A percentile compares a stretch with the other conserved stretches of the same genome.
Evolutionary conservation across 176 grass and related monocot genomes (phyloP).

Genomic region (Triticum timopheevii): DNA sequence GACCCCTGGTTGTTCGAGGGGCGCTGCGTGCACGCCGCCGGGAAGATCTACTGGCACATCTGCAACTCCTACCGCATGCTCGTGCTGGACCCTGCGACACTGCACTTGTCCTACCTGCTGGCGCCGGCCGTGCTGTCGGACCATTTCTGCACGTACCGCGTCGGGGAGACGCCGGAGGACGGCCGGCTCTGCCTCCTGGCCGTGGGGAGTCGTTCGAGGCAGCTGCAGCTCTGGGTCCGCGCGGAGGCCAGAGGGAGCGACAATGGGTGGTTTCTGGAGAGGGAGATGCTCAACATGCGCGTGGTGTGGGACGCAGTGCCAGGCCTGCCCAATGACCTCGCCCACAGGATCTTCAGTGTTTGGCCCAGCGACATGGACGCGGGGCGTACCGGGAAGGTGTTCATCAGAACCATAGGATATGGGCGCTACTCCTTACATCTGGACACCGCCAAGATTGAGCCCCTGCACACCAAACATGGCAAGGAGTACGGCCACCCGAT

Average conservation of each 20-base stretch:
- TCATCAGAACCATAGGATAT: neutral
- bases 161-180: slow-evolving; percentile 4
- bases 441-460: neutral
- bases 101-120: neutral
- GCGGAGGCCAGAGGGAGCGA: neutral
- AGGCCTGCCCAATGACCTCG: neutral
- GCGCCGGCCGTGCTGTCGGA: neutral
- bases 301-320: neutral
- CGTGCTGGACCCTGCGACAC: neutral
- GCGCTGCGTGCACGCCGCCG: slow-evolving; percentile 10
- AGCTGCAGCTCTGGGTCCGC: slow-evolving; percentile 13
- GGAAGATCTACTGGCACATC: slow-evolving; percentile 25
- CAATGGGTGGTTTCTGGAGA: slow-evolving; percentile 31
- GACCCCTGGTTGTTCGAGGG: neutral
- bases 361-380: slow-evolving; percentile 31
- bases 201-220: neutral
- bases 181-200: neutral
- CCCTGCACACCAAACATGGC: neutral
- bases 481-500: slow-evolving; percentile 1
- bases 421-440: slow-evolving; percentile 11
- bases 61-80: slow-evolving; percentile 17
- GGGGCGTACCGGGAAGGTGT: slow-evolving; percentile 1
- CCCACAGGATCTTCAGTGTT: neutral
- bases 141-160: neutral
- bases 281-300: neutral